Evolutionary conservation across 2,329 filamentous ascomycete genomes (phyloP).

Genomic region (Botrytis medusae): DNA sequence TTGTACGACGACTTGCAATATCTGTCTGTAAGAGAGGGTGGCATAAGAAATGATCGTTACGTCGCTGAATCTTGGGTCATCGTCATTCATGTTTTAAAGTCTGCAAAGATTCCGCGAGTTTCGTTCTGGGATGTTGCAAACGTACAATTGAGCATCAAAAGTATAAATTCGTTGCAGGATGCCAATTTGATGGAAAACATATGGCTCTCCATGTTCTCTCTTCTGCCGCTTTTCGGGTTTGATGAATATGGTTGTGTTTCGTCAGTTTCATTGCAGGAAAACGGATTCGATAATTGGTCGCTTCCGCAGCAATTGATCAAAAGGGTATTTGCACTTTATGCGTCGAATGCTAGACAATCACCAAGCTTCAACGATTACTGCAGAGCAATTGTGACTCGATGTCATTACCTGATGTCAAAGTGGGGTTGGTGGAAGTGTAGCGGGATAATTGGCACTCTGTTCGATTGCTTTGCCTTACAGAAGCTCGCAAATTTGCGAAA

Average conservation of each 20-base stretch:
- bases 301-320: conserved; percentile 58
- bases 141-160: conserved; percentile 43
- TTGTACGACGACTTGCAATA: conserved; percentile 52
- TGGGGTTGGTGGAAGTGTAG: conserved; percentile 65
- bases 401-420: conserved; percentile 61
- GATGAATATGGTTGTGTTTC: conserved; percentile 53
- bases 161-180: conserved; percentile 43
- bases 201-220: conserved; percentile 59
- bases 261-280: conserved; percentile 42
- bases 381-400: conserved; percentile 57
- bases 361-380: conserved; percentile 67
- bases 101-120: conserved; percentile 50
- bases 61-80: conserved; percentile 58
- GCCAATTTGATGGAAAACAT: conserved; percentile 52
- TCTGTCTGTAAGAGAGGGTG: conserved; percentile 49
- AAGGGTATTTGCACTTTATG: conserved; percentile 59
- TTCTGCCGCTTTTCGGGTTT: conserved; percentile 62
- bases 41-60: conserved; percentile 50
- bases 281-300: conserved; percentile 57
- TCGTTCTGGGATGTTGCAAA: conserved; percentile 63
- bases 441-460: conserved; percentile 57
- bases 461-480: conserved; percentile 67
- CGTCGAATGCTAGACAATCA: conserved; percentile 53
- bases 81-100: conserved; percentile 54
- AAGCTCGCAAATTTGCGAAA: conserved; percentile 62